These are phyloP conservation scores for Yamadazyma kitorensis DNA, from an alignment of 805 yeast species.

Conservation along the genomic window DNA sequence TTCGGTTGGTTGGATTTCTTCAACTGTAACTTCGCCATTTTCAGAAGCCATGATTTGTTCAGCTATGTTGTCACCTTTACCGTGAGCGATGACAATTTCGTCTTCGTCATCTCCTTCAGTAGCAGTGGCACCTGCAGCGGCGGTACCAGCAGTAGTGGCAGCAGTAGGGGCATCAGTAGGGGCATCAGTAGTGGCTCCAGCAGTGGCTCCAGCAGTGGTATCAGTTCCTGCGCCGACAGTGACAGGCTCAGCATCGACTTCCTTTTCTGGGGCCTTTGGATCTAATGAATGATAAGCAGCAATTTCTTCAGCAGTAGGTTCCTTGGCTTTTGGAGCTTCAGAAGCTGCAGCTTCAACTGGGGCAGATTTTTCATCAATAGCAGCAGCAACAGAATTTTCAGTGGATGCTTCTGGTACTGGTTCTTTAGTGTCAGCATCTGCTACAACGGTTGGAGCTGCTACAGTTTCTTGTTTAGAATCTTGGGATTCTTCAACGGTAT, in stretches of 20 bases:
- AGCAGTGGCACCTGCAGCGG: constrained; percentile 17
- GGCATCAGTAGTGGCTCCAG: not conserved
- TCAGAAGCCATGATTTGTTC: constrained; percentile 34
- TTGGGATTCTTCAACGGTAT: not conserved
- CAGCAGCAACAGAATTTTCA: constrained; percentile 14
- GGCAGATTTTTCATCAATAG: constrained; percentile 7
- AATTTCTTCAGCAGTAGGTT: not conserved
- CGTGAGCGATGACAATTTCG: constrained; percentile 41
- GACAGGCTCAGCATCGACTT: too few relatives aligned
- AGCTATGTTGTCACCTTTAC: constrained; percentile 29
- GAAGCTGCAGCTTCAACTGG: constrained; percentile 6
- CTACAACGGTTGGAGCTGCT: constrained; percentile 1
- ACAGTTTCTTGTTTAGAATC: constrained; percentile 5
- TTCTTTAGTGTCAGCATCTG: not conserved
- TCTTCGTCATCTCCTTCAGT: constrained; percentile 22
- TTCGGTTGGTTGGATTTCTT: constrained; percentile 41
- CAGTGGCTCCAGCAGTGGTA: not conserved
- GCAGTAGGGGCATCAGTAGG: constrained; percentile 16
- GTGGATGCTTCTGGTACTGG: constrained; percentile 7
- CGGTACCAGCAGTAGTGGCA: constrained; percentile 13
- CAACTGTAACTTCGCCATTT: constrained; percentile 35
- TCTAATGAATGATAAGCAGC: constrained; percentile 18
- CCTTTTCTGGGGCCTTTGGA: constrained; percentile 18
- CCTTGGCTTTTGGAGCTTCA: constrained; percentile 6
- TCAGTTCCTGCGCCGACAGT: too few relatives aligned